Percentiles rank a stretch among this genome's conserved stretches.
phyloP scores from a whole-genome alignment of 352 stramenopile species.

The Globisporangium rhizosaccharum region DNA sequence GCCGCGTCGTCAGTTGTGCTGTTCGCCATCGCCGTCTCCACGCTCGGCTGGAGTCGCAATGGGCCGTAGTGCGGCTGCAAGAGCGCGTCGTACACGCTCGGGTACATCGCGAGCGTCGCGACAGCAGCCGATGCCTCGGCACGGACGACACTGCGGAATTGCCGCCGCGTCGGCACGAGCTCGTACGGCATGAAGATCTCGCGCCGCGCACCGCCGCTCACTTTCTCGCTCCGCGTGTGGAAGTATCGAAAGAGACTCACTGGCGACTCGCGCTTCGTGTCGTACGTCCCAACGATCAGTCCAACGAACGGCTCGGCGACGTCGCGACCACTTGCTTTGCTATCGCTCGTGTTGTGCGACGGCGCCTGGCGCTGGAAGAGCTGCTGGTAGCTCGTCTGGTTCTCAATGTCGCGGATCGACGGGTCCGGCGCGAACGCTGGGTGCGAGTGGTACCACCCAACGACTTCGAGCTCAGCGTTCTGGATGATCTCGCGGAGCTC shows the following conservation, averaged over 20 bases:
- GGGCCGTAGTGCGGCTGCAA: neutral
- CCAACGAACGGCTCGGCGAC: constrained; percentile 89
- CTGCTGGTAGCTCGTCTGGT: constrained; percentile 91
- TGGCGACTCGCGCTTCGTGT: constrained; percentile 64
- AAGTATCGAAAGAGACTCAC: constrained; percentile 85
- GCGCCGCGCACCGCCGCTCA: constrained; percentile 40
- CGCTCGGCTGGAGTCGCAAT: neutral
- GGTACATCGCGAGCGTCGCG: constrained; percentile 33
- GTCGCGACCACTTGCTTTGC: constrained; percentile 14
- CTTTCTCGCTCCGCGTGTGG: constrained; percentile 63
- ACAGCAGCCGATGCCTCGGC: constrained; percentile 33
- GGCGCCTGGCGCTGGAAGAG: constrained; percentile 66
- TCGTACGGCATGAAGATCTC: constrained; percentile 72
- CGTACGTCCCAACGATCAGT: constrained; percentile 93
- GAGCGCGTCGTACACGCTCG: constrained; percentile 24
- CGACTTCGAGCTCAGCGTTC: constrained; percentile 84
- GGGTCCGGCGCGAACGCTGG: constrained; percentile 91
- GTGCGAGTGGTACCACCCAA: constrained; percentile 96
- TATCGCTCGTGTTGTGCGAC: neutral
- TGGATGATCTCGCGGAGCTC: constrained; percentile 88
- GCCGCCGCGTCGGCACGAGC: constrained; percentile 41
- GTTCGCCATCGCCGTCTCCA: neutral
- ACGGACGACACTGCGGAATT: constrained; percentile 44
- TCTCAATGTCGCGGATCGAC: constrained; percentile 92
- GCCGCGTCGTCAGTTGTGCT: no score